Percentiles rank a stretch among this genome's conserved stretches.
These are phyloP conservation scores for Selenicereus undatus DNA, from an alignment of 148 eudicot species.

Conservation along the genomic window DNA sequence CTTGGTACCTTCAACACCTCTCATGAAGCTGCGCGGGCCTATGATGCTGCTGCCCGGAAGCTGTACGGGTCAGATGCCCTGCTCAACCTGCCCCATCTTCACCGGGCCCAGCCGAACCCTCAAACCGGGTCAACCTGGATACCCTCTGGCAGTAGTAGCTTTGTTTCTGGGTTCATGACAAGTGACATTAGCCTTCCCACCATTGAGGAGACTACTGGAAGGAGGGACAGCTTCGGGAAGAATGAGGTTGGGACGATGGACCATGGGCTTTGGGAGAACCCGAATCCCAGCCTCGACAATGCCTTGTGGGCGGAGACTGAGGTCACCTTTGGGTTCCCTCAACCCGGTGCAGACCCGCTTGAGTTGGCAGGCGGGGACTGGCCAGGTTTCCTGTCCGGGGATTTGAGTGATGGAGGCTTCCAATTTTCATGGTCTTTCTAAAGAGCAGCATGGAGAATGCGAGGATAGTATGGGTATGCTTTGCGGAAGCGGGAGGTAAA, in stretches of 20 bases:
- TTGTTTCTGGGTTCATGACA: neutral
- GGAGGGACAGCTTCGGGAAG: constrained; percentile 34
- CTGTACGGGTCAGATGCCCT: constrained; percentile 71
- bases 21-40: constrained; percentile 74
- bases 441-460: neutral
- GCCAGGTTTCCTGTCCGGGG: constrained; percentile 11
- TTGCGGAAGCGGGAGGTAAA: neutral
- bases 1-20: constrained; percentile 84
- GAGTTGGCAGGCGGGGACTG: constrained; percentile 15
- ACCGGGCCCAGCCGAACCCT: neutral
- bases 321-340: constrained; percentile 34
- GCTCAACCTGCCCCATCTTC: constrained; percentile 65
- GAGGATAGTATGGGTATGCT: neutral
- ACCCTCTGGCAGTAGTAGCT: constrained; percentile 25
- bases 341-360: constrained; percentile 16
- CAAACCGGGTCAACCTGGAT: neutral
- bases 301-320: constrained; percentile 57
- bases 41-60: constrained; percentile 76
- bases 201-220: constrained; percentile 23
- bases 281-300: constrained; percentile 55
- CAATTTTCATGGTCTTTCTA: constrained; percentile 32
- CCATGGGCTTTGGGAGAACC: constrained; percentile 39
- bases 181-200: constrained; percentile 28
- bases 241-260: constrained; percentile 28
- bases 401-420: constrained; percentile 30